Evolutionary conservation across 805 yeast genomes (phyloP).

Genomic region (Saccharomycopsis sp.): DNA sequence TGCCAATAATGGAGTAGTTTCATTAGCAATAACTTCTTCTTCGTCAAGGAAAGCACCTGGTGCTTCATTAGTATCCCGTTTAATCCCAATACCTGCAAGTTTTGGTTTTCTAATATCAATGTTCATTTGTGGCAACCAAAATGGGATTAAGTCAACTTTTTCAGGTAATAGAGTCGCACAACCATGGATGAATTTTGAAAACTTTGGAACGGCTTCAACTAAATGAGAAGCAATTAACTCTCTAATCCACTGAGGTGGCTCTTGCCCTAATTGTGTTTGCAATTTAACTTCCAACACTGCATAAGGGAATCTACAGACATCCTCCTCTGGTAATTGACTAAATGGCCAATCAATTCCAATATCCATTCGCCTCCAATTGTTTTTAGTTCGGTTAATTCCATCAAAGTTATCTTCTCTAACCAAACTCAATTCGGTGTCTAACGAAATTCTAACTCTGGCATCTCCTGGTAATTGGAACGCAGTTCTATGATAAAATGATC

Average conservation of each 20-base stretch:
- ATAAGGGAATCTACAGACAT: slow-evolving; percentile 90
- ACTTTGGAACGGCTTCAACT: slow-evolving; percentile 97
- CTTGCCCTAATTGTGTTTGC: slow-evolving; percentile 97
- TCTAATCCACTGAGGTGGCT: slow-evolving; percentile 97
- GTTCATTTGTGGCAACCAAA: slow-evolving; percentile 97
- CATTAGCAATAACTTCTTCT: slow-evolving; percentile 40
- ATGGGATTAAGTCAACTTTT: slow-evolving; percentile 77
- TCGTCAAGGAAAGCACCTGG: slow-evolving; percentile 60
- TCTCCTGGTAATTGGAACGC: slow-evolving; percentile 99
- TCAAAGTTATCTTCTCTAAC: slow-evolving; percentile 97
- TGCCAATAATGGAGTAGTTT: slow-evolving; percentile 18
- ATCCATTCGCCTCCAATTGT: slow-evolving; percentile 97
- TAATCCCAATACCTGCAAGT: slow-evolving; percentile 35
- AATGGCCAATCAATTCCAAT: slow-evolving; percentile 98
- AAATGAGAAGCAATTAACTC: slow-evolving; percentile 86
- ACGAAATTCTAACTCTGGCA: slow-evolving; percentile 96
- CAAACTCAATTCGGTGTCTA: slow-evolving; percentile 96
- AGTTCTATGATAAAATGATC: slow-evolving; percentile 96
- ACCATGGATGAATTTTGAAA: slow-evolving; percentile 96
- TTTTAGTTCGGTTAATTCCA: slow-evolving; percentile 80
- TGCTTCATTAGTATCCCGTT: slow-evolving; percentile 29
- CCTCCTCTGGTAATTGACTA: slow-evolving; percentile 72
- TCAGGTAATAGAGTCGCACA: slow-evolving; percentile 87
- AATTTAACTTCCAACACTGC: slow-evolving; percentile 96
- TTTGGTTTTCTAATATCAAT: slow-evolving; percentile 90